A percentile compares a stretch with the other conserved stretches of the same genome.
Conservation (phyloP, 2,329 filamentous ascomycete genomes). For the Dactylellina parvicollis region DNA sequence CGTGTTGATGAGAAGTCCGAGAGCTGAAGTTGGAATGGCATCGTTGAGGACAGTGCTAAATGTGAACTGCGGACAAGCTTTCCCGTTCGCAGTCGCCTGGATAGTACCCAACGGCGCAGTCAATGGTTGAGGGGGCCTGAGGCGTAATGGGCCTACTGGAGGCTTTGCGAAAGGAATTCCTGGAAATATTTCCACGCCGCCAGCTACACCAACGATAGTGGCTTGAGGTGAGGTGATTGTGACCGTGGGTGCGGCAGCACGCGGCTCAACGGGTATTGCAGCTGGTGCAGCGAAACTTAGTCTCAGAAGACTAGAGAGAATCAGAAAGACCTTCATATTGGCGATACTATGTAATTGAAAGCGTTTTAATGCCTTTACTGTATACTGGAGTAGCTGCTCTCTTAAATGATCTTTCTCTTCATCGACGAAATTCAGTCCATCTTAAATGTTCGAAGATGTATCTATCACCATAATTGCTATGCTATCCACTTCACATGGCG, state of each 20-base stretch:
- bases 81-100: constrained; percentile 69
- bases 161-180: constrained; percentile 70
- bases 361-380: constrained; percentile 1
- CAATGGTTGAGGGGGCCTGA: constrained; percentile 60
- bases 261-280: constrained; percentile 62
- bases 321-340: constrained; percentile 47
- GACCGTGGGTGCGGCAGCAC: constrained; percentile 66
- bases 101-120: constrained; percentile 66
- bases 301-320: constrained; percentile 25
- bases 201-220: constrained; percentile 66
- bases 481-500: constrained; percentile 36
- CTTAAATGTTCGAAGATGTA: constrained; percentile 34
- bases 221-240: constrained; percentile 65
- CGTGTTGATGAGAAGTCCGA: constrained; percentile 67
- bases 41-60: constrained; percentile 65
- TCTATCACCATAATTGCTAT: not conserved
- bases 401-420: constrained; percentile 7
- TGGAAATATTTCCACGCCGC: constrained; percentile 70
- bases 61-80: constrained; percentile 77
- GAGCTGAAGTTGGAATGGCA: constrained; percentile 62
- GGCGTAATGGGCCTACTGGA: constrained; percentile 66
- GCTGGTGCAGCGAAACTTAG: constrained; percentile 56
- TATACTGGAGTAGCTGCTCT: not conserved
- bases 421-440: constrained; percentile 18
- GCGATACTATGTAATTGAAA: constrained; percentile 8